Evolutionary conservation across 129 eudicot species (phyloP), one percentile per base, ranked within the genome.

Genomic region (Arctium minus): DNA sequence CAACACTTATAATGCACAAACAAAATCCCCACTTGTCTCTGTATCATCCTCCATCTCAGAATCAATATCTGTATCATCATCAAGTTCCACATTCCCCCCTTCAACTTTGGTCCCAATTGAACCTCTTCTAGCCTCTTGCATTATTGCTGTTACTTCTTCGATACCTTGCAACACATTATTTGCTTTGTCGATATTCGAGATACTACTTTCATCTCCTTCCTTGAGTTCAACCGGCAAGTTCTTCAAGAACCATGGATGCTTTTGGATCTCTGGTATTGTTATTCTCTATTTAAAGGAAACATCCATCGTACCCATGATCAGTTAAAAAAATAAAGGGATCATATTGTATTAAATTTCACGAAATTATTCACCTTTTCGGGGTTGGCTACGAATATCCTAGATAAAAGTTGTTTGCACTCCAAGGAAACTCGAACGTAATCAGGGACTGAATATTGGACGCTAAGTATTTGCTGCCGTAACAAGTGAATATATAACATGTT

Each of bases 381-480:
- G 73, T 86, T 86, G 70, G 94, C 91, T 10, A 90, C 94, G n/a
- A 92, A 92, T 29, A 92, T 90, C 60, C 90, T 83, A 6, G 97
- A 90, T 2, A 92, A 85, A 72, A 92, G 94, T 77, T 90, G 94
- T n/a, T 71, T 87, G 62, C 97, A 92, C 15, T 90, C 97, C 78
- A 40, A 73, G 13, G 97, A 92, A 22, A 92, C 76, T 39, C 93
- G 87, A 64, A 92, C 93, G 18, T 92, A 92, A 72, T 89, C 91
- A n/a, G 97, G 97, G 39, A 92, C 89, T 8, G 92, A 84, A 80
- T 90, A 92, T 12, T 89, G 90, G 62, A 89, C 97, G 27, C 89
- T 90, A 11, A 92, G 87, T 81, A 92, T 92, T 46, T 88, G 86
- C 94, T 92, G 91, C 72, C 65, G 62, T 15, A 64, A 35, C 30